phyloP scores from a whole-genome alignment of 2,329 filamentous ascomycete species.

The Trichoderma semiorbis region DNA sequence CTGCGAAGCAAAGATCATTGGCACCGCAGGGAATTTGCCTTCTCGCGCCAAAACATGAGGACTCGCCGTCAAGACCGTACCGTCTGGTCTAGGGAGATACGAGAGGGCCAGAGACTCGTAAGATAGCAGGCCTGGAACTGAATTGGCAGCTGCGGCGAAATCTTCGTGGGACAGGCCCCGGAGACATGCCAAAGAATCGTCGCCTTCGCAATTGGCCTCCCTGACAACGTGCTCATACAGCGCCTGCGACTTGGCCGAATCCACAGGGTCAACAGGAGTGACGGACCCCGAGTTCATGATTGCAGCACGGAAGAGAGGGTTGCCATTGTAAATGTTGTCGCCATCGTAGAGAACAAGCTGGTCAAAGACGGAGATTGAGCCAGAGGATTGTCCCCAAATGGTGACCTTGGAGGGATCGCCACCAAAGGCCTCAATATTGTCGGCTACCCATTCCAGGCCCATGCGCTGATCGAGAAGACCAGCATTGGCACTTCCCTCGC shows the following conservation, averaged over 20 bases:
- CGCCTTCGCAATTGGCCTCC: constrained; percentile 57
- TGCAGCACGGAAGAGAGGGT: constrained; percentile 68
- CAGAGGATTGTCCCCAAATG: constrained; percentile 64
- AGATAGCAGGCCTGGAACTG: constrained; percentile 64
- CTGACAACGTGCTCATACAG: constrained; percentile 61
- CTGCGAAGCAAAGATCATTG: constrained; percentile 64
- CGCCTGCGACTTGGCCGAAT: constrained; percentile 61
- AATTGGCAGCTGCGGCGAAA: constrained; percentile 64
- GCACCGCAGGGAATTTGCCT: constrained; percentile 49
- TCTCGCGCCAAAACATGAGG: constrained; percentile 54
- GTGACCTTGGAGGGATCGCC: background rate
- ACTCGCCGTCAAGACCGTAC: constrained; percentile 56
- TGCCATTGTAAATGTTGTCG: constrained; percentile 69
- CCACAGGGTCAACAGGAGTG: constrained; percentile 59
- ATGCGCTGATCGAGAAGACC: constrained; percentile 70
- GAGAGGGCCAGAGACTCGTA: constrained; percentile 68
- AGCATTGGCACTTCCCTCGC: constrained; percentile 65
- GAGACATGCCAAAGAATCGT: constrained; percentile 64
- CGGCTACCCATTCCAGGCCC: constrained; percentile 71
- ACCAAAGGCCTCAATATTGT: constrained; percentile 57
- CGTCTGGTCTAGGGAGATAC: constrained; percentile 72
- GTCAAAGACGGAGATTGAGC: constrained; percentile 69
- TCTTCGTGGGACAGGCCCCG: constrained; percentile 55
- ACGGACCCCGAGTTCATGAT: constrained; percentile 75
- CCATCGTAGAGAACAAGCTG: constrained; percentile 74